These are phyloP conservation scores for Daucus carota DNA, from an alignment of 129 eudicot species.

Conservation along the genomic window DNA sequence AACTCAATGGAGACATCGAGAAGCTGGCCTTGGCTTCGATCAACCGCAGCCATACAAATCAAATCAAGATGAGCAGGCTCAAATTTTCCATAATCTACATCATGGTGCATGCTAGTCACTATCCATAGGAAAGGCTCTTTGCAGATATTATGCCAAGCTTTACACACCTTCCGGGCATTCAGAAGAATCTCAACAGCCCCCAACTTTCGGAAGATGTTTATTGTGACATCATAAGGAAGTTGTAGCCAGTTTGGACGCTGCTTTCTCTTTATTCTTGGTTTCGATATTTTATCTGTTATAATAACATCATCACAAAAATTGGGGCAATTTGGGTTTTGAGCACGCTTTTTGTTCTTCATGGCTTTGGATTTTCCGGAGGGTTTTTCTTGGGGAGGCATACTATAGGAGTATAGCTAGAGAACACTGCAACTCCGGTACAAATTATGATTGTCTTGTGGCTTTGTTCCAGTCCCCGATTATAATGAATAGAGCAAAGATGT, in stretches of 20 bases:
- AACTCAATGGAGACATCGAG: conserved; percentile 7
- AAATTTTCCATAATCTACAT: not conserved
- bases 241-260: conserved; percentile 16
- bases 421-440: too few relatives aligned
- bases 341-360: not conserved
- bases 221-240: conserved; percentile 19
- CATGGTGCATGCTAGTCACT: not conserved
- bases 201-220: conserved; percentile 14
- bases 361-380: not conserved
- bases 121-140: conserved; percentile 23
- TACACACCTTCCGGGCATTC: conserved; percentile 21
- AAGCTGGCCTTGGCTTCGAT: conserved; percentile 21
- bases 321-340: not conserved
- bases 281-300: not conserved
- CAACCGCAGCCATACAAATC: conserved; percentile 15
- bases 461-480: too few relatives aligned
- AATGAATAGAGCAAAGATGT: too few relatives aligned
- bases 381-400: not conserved
- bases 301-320: not conserved
- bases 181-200: conserved; percentile 13
- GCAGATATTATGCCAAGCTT: conserved; percentile 16
- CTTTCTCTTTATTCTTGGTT: not conserved
- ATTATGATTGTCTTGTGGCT: too few relatives aligned
- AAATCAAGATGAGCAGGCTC: not conserved
- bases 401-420: too few relatives aligned